Base-by-base conservation (phyloP, 179 eudicot genomes). In the Spergularia azorica region DNA sequence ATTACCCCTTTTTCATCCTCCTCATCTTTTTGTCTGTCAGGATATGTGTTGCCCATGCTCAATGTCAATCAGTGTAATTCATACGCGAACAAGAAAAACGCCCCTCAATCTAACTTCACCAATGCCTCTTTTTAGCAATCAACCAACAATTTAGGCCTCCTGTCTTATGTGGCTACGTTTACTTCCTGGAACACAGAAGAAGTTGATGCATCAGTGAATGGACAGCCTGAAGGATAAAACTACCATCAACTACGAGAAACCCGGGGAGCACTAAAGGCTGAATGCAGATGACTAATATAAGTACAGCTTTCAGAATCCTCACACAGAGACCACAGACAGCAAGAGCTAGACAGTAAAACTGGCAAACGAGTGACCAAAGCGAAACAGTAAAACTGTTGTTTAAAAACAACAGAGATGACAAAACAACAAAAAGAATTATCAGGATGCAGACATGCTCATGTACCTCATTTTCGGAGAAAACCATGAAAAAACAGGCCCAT, bases 11-110 rank as follows among this genome's bases (percentile, higher is more conserved):
- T 81, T 63, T 79, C 79, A 46, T 81, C 76, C 67, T 73, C 67
- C 52, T 63, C 82, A 62, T 86, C 87, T 63, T 84, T 77, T 39
- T 75, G 78, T n/a, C 65, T 46, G 63, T 80, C 78, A 54, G 82
- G 71, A 79, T 66, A 63, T 67, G 41, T 68, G 13, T 66, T 76
- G 75, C 82, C 88, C 93, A 89, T 89, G 58, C 76, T 81, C 68
- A 68, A 50, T 80, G 70, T 56, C 52, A 71, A 52, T 26, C 61
- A 36, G 61, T 46, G 57, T 9, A 67, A 72, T 14, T 75, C 79
- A 77, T 79, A 32, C 79, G 75, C 4, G 62, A 67, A 46, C 9
- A 64, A 77, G 54, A 66, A 39, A 51, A 3, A 12, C 57, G 7
- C 64, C 58, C 70, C 60, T 4, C 17, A 9, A 21, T 63, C 17